Base-by-base conservation (phyloP, 495 filamentous ascomycete genomes). In the Talaromyces nanjingensis region DNA sequence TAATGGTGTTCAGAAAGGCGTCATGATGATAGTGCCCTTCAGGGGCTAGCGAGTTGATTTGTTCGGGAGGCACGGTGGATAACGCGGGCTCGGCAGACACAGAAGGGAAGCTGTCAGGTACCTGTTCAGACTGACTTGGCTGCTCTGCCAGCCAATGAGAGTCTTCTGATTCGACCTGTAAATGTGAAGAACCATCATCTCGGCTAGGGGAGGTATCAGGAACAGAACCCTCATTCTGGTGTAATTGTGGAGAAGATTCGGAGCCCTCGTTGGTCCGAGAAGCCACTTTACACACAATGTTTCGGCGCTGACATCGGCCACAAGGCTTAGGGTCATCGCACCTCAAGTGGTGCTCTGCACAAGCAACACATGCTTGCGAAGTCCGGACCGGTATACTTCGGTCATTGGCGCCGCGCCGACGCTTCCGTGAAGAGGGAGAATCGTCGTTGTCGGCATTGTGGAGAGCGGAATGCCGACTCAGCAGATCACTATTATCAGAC, bases 401-500 rank as follows among this genome's bases (percentile, higher is more conserved):
- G 11, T 74, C 71, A 16, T 76, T 73, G 31, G 72, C 74, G 63
- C 74, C 73, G 33, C 81, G 77, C 57, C 78, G 77, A 53, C 77
- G 75, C 52, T 81, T 74, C n/a, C 70, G 66, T 37, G 57, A 42
- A 34, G 34, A 42, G 18, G 14, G 9, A 29, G 53, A 25, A 29
- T 56, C 24, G 55, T 74, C 70, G 24, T 73, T 73, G 60, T 77
- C 71, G 49, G 80, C 71, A 39, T 75, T 71, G 67, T 84, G 83
- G 39, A 81, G 82, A n/a, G 79, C 69, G 18, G 79, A 74, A 66
- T 85, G 83, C 37, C 82, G 76, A 67, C 83, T 84, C 37, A 85
- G 69, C 14, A 85, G 70, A 61, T 85, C 83, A 39, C 74, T 77
- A 37, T 24, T 12, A 53, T 27, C 55, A 22, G 24, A 20, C 62